Percentiles rank a stretch among this genome's conserved stretches.
Conservation (phyloP, 192 early-diverging fungal species). For the Coemansia umbellata region DNA sequence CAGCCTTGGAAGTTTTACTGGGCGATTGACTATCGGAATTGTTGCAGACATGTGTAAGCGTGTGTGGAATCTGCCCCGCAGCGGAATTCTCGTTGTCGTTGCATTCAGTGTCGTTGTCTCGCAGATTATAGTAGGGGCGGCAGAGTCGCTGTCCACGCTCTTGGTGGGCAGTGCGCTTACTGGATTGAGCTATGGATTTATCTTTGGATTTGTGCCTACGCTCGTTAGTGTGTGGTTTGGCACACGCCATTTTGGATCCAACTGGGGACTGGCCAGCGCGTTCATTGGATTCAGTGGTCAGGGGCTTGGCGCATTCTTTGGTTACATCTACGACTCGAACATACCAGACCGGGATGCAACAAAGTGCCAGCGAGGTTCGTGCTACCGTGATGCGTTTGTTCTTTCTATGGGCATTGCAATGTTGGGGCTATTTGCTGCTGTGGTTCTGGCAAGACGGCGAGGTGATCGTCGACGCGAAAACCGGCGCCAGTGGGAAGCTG, state of each 20-base stretch:
- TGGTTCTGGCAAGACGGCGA: conserved; percentile 24
- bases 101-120: conserved; percentile 26
- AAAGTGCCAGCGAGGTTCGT: conserved; percentile 34
- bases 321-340: conserved; percentile 55
- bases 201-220: conserved; percentile 48
- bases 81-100: conserved; percentile 37
- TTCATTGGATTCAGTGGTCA: conserved; percentile 61
- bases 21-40: conserved; percentile 41
- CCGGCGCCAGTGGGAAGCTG: conserved; percentile 42
- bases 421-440: conserved; percentile 20
- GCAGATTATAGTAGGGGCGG: conserved; percentile 31
- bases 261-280: conserved; percentile 54
- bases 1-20: conserved; percentile 45
- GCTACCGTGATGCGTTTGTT: conserved; percentile 44
- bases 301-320: conserved; percentile 57
- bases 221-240: conserved; percentile 54
- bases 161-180: conserved; percentile 41
- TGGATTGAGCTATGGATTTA: conserved; percentile 45
- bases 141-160: conserved; percentile 17
- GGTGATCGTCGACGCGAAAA: conserved; percentile 33
- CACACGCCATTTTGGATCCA: conserved; percentile 46
- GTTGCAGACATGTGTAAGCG: conserved; percentile 44
- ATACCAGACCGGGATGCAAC: conserved; percentile 45
- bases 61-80: conserved; percentile 37
- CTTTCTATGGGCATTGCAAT: conserved; percentile 14